These are phyloP conservation scores for Aspergillus fumigatus DNA, from an alignment of 2,329 filamentous ascomycete species.

Conservation along the genomic window DNA sequence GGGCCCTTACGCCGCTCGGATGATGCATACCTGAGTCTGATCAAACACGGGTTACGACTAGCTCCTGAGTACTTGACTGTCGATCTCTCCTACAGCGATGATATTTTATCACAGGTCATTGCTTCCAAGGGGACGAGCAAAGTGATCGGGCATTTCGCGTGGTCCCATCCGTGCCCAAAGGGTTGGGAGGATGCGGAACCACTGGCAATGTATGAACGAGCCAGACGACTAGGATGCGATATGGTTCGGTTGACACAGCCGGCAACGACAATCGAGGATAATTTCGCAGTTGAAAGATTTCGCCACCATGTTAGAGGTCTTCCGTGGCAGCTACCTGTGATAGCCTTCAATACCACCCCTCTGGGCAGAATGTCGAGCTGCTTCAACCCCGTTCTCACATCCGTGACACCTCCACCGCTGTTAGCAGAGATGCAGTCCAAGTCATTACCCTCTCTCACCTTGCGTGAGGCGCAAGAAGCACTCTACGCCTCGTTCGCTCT, in stretches of 20 bases:
- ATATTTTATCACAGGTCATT: conserved; percentile 49
- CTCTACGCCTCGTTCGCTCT: conserved; percentile 64
- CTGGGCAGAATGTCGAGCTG: conserved; percentile 61
- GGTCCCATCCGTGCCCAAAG: conserved; percentile 37
- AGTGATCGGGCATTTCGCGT: conserved; percentile 56
- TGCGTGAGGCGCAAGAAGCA: conserved; percentile 59
- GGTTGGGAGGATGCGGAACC: conserved; percentile 57
- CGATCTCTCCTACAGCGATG: conserved; percentile 55
- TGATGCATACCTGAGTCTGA: conserved; percentile 51
- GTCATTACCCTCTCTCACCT: conserved; percentile 52
- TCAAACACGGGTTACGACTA: conserved; percentile 58
- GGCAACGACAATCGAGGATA: conserved; percentile 56
- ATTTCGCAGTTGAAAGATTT: conserved; percentile 56
- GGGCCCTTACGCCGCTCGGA: conserved; percentile 22
- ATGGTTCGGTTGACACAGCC: conserved; percentile 59
- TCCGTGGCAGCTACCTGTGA: conserved; percentile 49
- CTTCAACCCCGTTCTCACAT: conserved; percentile 62
- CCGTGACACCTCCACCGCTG: conserved; percentile 52
- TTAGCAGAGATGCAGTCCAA: conserved; percentile 40
- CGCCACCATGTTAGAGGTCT: conserved; percentile 47
- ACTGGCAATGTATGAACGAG: conserved; percentile 55
- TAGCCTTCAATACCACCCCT: conserved; percentile 61
- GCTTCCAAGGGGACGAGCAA: conserved; percentile 53
- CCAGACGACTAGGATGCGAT: conserved; percentile 55
- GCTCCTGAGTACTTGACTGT: conserved; percentile 61